A percentile compares a stretch with the other conserved stretches of the same genome.
These are phyloP conservation scores for Graphilbum fragrans DNA, from an alignment of 2,329 filamentous ascomycete species.

Conservation along the genomic window DNA sequence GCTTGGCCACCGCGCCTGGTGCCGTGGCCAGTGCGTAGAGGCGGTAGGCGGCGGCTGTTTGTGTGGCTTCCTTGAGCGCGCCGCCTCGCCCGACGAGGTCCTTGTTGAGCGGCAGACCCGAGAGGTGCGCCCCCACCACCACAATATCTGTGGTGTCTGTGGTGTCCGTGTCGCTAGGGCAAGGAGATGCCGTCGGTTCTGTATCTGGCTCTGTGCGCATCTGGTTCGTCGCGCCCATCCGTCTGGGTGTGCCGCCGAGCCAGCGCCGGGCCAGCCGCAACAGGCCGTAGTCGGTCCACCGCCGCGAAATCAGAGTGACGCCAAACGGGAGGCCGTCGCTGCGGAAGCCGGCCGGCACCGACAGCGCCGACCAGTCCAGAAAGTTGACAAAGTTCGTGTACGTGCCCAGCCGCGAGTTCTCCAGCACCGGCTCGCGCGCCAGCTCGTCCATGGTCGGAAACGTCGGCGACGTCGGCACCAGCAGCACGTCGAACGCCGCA, in stretches of 20 bases:
- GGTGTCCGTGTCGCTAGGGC: too few species aligned
- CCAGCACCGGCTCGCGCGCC: slow-evolving; percentile 33
- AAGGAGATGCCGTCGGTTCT: too few species aligned
- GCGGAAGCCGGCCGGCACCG: slow-evolving; percentile 36
- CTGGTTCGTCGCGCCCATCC: slow-evolving; percentile 17
- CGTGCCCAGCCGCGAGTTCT: slow-evolving; percentile 40
- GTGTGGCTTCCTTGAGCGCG: slow-evolving; percentile 12
- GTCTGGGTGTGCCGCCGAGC: slow-evolving; percentile 5
- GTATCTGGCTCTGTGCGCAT: neutral
- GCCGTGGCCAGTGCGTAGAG: slow-evolving; percentile 16
- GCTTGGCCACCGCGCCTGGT: slow-evolving; percentile 13
- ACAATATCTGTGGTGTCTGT: too few species aligned
- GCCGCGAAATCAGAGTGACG: slow-evolving; percentile 22
- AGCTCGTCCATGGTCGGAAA: slow-evolving; percentile 39
- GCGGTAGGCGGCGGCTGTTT: slow-evolving; percentile 18
- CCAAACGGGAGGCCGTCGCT: slow-evolving; percentile 24
- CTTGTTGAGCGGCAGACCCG: slow-evolving; percentile 15
- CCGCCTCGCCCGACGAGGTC: slow-evolving; percentile 20
- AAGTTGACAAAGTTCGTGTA: slow-evolving; percentile 53
- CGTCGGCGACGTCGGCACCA: slow-evolving; percentile 45
- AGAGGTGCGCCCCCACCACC: slow-evolving; percentile 15
- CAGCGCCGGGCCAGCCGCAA: slow-evolving; percentile 13
- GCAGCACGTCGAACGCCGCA: slow-evolving; percentile 30
- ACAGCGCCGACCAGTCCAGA: slow-evolving; percentile 40
- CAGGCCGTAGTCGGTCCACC: slow-evolving; percentile 22